Evolutionary conservation across 768 basidiomycete species (phyloP), one percentile per base, ranked within the genome.

Genomic region (Trametes cubensis): DNA sequence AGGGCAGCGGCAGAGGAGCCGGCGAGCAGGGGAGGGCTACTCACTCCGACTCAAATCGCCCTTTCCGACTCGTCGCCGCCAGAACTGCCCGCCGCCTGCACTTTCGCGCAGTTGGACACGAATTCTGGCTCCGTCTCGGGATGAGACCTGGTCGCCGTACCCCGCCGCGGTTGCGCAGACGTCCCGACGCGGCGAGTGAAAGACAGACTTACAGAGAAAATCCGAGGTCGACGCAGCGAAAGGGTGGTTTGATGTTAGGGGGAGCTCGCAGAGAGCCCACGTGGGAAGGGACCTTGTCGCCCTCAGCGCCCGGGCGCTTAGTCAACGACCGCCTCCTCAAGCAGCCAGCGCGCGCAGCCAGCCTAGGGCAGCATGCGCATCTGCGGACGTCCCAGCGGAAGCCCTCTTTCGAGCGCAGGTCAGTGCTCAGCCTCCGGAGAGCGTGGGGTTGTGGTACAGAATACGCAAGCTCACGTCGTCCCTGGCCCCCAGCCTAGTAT

Each of bases 1-100:
- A 38, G 52, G 51, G 54, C 28, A 58, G 51, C 18, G 61, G 69
- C 71, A 69, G 71, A 69, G 71, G 61, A 72, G 66, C 55, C 63
- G 62, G 63, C 44, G 63, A 62, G 58, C 47, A 59, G 61, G 41
- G 57, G 23, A 50, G 41, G 34, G 60, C 55, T 60, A 62, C 71
- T 69, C 71, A 72, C 71, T 72, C 71, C 71, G 71, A 72, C 70
- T 70, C 67, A 71, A 69, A 66, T 70, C 66, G 58, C 58, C 59
- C 65, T 63, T 67, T 67, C 71, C 71, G 71, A 69, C 55, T 59
- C 63, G 71, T 72, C 71, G 70, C 70, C 71, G 71, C 71, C 70
- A 70, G 70, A 72, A 70, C 64, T 67, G 40, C 58, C 65, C 64
- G 62, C 59, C 65, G 54, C 40, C 46, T 54, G 50, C 51, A 41